Evolutionary conservation across 140 eudicot species (phyloP).

Genomic region (Bidens hawaiensis): DNA sequence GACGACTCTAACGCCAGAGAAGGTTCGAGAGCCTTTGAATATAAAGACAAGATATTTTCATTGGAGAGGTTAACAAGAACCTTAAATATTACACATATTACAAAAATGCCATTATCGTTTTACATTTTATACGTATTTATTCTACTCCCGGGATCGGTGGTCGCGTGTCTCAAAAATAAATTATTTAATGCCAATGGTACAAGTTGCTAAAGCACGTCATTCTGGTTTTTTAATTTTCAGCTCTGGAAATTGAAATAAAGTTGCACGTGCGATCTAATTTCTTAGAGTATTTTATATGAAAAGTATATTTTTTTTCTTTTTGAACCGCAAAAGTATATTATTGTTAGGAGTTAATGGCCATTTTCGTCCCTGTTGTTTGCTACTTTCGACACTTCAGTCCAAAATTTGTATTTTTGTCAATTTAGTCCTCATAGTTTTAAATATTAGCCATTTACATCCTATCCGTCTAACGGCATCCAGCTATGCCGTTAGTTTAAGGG

Average conservation of each 20-base stretch:
- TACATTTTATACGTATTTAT: not conserved
- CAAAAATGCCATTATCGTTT: slow-evolving; percentile 18
- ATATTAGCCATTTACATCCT: too few relatives aligned
- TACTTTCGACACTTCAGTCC: too few relatives aligned
- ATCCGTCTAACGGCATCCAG: too few relatives aligned
- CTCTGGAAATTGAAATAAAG: slow-evolving; percentile 7
- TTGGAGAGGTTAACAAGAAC: not conserved
- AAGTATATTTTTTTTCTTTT: too few relatives aligned
- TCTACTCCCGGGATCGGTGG: too few relatives aligned
- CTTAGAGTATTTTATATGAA: not conserved
- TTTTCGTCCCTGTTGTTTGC: too few relatives aligned
- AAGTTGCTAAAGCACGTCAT: not conserved
- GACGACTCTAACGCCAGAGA: slow-evolving; percentile 15
- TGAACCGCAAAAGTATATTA: too few relatives aligned
- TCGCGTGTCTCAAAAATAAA: not conserved
- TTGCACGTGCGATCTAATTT: slow-evolving; percentile 5
- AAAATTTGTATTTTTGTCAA: too few relatives aligned
- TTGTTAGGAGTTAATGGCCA: too few relatives aligned
- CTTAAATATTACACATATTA: not conserved
- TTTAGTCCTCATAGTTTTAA: too few relatives aligned
- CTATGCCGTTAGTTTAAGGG: too few relatives aligned
- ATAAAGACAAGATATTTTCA: slow-evolving; percentile 23
- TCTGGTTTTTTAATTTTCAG: not conserved
- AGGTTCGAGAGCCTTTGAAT: slow-evolving; percentile 33
- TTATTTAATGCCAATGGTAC: not conserved